Conservation (phyloP, 177 flowering plant species). For the Vitis hybrid region DNA sequence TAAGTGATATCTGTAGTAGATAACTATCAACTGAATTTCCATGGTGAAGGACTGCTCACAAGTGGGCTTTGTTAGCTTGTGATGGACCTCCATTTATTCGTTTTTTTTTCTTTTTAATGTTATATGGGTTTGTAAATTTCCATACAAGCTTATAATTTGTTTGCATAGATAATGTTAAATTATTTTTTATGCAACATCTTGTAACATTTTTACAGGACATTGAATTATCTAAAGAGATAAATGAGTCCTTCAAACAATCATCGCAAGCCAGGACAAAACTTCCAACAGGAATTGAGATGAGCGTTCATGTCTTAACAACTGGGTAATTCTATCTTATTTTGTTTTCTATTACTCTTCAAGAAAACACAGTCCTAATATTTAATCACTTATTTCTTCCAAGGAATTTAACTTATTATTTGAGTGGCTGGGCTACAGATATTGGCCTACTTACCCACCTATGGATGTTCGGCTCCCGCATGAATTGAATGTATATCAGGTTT, state of each 20-base stretch:
- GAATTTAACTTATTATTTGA: slow-evolving; percentile 8
- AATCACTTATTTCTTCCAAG: background rate
- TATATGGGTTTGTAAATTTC: background rate
- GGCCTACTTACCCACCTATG: slow-evolving; percentile 99
- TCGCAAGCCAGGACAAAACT: slow-evolving; percentile 98
- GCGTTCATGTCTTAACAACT: slow-evolving; percentile 97
- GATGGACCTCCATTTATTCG: too few species aligned
- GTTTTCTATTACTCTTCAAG: background rate
- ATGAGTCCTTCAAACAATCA: slow-evolving; percentile 97
- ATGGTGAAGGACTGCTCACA: too few species aligned
- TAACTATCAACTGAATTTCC: too few species aligned
- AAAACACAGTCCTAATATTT: too few species aligned
- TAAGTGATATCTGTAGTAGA: too few species aligned
- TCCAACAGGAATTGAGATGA: slow-evolving; percentile 96
- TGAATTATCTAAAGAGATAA: slow-evolving; percentile 96
- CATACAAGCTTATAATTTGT: background rate
- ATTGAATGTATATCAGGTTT: slow-evolving; percentile 94
- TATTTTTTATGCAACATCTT: background rate
- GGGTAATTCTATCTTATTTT: slow-evolving; percentile 54
- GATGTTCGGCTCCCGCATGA: slow-evolving; percentile 97
- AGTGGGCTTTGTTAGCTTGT: too few species aligned
- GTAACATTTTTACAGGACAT: slow-evolving; percentile 61
- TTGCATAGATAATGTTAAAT: background rate
- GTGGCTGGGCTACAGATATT: slow-evolving; percentile 62
- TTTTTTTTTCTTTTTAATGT: background rate